Evolutionary conservation across 257 asterid genomes (phyloP), one percentile per base, ranked within the genome.

Genomic region (Rubia yunnanensis): DNA sequence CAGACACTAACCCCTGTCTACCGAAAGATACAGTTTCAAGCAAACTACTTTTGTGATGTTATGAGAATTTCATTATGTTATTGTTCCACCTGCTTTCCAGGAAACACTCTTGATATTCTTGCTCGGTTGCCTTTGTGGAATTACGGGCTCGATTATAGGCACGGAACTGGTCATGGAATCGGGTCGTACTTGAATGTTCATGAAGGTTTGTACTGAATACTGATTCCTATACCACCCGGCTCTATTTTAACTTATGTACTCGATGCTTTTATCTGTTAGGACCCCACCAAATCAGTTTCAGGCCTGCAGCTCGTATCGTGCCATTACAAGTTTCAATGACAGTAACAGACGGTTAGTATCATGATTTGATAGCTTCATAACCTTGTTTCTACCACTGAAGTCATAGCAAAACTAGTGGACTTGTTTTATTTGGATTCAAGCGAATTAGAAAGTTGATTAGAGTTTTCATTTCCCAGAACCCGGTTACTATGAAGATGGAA

Each of bases 151-250:
- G 99, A 94, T 76, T 94, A 88, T 77, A 86, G 96, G 77, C 99
- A 94, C 71, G 99, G 99, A 50, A 88, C 99, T 67, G 99, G 99
- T 72, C 99, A 94, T 75, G 99, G 99, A 71, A 86, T 90, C 36
- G 99, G 97, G 34, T 86, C 94, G 68, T 90, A 76, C 88, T 87
- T 94, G 64, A 85, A 86, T 82, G 97, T 94, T 78, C 99, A 92
- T 73, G 99, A 92, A 80, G 96, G 99, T 92, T 72, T 71, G 61
- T 60, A 28, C 28, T 41, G 70, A 41, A 63, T 53, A 24, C 22
- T 35, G 70, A 41, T 32, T 55, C 49, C 31, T 3, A 28, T 57
- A 5, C 30, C 10, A 23, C 17, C 39, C 14, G 1, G 2, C 18
- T 13, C 13, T 4, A 44, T 15, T 15, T 70, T 50, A 38, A 63